Percentiles rank a stretch among this genome's conserved stretches.
phyloP scores from a whole-genome alignment of 768 basidiomycete genomes.

The Termitomyces sp. region DNA sequence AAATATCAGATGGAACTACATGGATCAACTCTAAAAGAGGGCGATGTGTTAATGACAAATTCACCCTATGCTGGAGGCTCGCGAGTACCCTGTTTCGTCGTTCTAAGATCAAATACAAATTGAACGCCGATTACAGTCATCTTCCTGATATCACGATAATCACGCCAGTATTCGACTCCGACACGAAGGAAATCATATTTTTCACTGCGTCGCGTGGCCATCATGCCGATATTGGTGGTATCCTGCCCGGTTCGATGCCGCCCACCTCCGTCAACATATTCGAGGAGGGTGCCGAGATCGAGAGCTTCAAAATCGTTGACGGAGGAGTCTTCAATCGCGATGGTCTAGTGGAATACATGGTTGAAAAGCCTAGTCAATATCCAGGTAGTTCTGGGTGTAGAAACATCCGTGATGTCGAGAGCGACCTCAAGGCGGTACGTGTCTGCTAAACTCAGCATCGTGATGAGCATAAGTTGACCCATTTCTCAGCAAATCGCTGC shows the following conservation, averaged over 20 bases:
- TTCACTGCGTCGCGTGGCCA: slow-evolving; percentile 94
- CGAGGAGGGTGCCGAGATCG: slow-evolving; percentile 91
- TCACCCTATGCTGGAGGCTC: slow-evolving; percentile 87
- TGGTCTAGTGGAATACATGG: slow-evolving; percentile 75
- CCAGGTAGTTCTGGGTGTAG: slow-evolving; percentile 87
- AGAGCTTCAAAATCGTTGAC: slow-evolving; percentile 88
- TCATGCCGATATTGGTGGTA: slow-evolving; percentile 93
- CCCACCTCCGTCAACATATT: slow-evolving; percentile 89
- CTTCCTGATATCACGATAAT: slow-evolving; percentile 87
- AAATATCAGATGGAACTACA: slow-evolving; percentile 86
- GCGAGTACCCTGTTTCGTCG: slow-evolving; percentile 41
- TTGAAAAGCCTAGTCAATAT: slow-evolving; percentile 77
- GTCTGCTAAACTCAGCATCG: slow-evolving; percentile 8
- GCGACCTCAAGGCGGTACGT: slow-evolving; percentile 84
- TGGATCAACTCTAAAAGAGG: slow-evolving; percentile 71
- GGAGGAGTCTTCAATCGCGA: slow-evolving; percentile 77
- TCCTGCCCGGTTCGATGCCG: slow-evolving; percentile 93
- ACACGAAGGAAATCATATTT: slow-evolving; percentile 76
- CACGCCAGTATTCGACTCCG: slow-evolving; percentile 80
- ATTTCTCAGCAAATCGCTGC: slow-evolving; percentile 81
- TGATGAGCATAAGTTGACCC: slow-evolving; percentile 8
- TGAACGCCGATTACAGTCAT: slow-evolving; percentile 29
- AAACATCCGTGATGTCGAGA: slow-evolving; percentile 87
- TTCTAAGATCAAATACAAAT: background rate
- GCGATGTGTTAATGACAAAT: slow-evolving; percentile 93